phyloP scores from a whole-genome alignment of 257 asterid genomes.

The Solanum clarkiae region DNA sequence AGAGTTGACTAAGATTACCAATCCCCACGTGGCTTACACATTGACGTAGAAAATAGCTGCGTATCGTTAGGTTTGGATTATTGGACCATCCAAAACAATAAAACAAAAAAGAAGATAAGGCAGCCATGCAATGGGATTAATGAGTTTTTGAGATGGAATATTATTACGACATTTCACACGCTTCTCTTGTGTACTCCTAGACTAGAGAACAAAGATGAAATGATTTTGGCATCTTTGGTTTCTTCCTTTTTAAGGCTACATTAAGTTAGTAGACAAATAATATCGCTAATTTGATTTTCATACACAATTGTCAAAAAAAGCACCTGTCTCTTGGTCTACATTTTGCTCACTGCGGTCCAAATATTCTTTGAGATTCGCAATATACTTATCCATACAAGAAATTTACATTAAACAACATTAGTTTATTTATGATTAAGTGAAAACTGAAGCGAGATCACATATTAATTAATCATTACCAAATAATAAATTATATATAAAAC shows the following conservation, averaged over 20 bases:
- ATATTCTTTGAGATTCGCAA: background rate
- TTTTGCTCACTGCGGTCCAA: background rate
- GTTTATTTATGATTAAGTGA: background rate
- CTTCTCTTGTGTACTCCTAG: background rate
- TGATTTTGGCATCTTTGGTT: background rate
- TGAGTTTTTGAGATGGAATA: background rate
- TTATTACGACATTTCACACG: background rate
- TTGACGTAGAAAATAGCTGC: constrained; percentile 24
- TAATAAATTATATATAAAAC: background rate
- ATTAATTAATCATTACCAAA: background rate
- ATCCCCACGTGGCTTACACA: constrained; percentile 27
- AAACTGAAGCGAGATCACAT: background rate
- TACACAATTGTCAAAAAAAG: background rate
- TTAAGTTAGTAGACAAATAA: background rate
- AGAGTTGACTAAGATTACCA: constrained; percentile 32
- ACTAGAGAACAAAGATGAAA: background rate
- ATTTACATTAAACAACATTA: background rate
- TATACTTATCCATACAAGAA: background rate
- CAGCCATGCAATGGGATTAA: background rate
- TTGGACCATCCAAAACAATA: background rate
- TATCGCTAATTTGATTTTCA: background rate
- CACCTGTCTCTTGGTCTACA: background rate
- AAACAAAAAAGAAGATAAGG: background rate
- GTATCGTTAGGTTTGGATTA: constrained; percentile 22
- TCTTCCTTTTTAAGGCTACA: background rate